phyloP scores from a whole-genome alignment of 441 rosid genomes.

The Erodium trifolium region DNA sequence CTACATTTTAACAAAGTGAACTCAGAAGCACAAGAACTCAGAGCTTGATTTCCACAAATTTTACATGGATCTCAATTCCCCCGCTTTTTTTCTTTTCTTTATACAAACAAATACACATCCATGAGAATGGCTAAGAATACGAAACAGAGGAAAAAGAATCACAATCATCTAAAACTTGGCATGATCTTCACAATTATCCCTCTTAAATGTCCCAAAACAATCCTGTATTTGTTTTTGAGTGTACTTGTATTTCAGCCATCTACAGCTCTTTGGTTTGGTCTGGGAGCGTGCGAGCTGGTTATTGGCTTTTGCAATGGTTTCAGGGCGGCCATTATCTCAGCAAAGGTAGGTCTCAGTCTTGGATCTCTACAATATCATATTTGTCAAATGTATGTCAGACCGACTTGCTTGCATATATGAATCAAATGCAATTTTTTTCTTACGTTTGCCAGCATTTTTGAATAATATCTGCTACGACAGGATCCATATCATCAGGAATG shows the following conservation, averaged over 20 bases:
- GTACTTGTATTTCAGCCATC: background rate
- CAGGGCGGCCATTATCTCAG: slow-evolving; percentile 23
- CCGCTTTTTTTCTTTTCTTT: background rate
- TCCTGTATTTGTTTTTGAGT: too few relatives aligned
- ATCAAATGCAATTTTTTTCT: slow-evolving; percentile 23
- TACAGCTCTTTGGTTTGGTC: slow-evolving; percentile 29
- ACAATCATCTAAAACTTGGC: background rate
- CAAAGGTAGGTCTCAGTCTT: slow-evolving; percentile 30
- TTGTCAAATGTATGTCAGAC: background rate
- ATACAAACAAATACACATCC: background rate
- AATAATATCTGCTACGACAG: slow-evolving; percentile 66
- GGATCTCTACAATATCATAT: slow-evolving; percentile 49
- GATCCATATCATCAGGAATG: slow-evolving; percentile 71
- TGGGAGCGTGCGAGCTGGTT: slow-evolving; percentile 26
- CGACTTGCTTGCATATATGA: too few relatives aligned
- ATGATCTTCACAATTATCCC: background rate
- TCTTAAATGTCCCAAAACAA: background rate
- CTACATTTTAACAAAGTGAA: background rate
- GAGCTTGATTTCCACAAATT: background rate
- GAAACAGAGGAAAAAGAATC: background rate
- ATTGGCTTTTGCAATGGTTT: slow-evolving; percentile 79
- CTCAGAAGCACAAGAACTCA: background rate
- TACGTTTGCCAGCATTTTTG: slow-evolving; percentile 91
- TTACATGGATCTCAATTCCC: background rate
- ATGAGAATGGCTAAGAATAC: background rate